phyloP scores from a whole-genome alignment of 345 rosid species.

The Toxicodendron radicans region DNA sequence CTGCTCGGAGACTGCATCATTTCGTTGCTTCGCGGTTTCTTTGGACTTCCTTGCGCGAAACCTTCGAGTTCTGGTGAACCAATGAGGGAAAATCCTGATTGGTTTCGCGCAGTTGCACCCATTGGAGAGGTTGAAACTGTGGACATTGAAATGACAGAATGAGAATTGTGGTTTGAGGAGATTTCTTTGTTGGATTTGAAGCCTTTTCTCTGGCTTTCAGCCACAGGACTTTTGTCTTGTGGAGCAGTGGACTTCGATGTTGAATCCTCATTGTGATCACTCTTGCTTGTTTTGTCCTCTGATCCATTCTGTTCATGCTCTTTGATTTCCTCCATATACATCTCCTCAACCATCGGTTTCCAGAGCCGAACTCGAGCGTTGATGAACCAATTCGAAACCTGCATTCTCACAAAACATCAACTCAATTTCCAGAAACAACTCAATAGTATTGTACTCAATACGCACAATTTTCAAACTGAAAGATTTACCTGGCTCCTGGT shows the following conservation, averaged over 20 bases:
- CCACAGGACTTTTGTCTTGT: slow-evolving; percentile 45
- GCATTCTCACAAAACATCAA: not conserved
- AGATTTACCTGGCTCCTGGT: slow-evolving; percentile 76
- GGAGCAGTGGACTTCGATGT: slow-evolving; percentile 53
- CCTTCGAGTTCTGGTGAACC: slow-evolving; percentile 79
- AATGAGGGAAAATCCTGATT: slow-evolving; percentile 54
- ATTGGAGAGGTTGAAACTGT: slow-evolving; percentile 47
- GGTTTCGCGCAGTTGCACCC: slow-evolving; percentile 44
- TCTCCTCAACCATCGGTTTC: slow-evolving; percentile 99
- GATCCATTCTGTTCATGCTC: slow-evolving; percentile 70
- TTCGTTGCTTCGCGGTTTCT: slow-evolving; percentile 59
- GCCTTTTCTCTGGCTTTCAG: slow-evolving; percentile 31
- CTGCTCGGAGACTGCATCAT: slow-evolving; percentile 49
- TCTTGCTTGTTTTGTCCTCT: slow-evolving; percentile 61
- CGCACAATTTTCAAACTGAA: not conserved
- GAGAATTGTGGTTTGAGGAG: slow-evolving; percentile 36
- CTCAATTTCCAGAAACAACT: not conserved
- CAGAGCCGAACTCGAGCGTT: slow-evolving; percentile 98
- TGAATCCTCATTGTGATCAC: slow-evolving; percentile 60
- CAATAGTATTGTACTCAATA: not conserved
- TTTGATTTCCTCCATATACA: slow-evolving; percentile 86
- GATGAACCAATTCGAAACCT: slow-evolving; percentile 99
- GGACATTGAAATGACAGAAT: slow-evolving; percentile 47
- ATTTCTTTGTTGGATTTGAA: slow-evolving; percentile 35
- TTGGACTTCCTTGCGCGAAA: slow-evolving; percentile 74